Conservation (phyloP, 1,139 yeast genomes). For the Hansenula anomala region DNA sequence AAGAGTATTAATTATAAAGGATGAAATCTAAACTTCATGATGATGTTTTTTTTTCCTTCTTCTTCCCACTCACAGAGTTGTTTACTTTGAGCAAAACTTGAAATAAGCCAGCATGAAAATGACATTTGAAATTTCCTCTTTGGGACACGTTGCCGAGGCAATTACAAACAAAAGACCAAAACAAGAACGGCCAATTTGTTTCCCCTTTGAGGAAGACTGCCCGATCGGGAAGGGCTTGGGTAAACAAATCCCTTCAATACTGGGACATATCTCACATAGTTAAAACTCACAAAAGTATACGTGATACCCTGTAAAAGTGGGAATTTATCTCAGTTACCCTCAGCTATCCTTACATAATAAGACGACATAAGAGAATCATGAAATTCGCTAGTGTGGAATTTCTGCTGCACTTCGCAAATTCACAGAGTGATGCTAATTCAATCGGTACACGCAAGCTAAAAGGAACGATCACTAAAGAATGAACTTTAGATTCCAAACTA, state of each 20-base stretch:
- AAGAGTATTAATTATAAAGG: neutral
- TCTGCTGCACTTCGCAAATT: too few relatives aligned
- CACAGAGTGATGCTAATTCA: too few relatives aligned
- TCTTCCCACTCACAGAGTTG: neutral
- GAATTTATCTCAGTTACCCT: neutral
- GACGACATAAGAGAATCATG: neutral
- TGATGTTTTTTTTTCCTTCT: constrained; percentile 1
- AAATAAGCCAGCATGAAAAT: constrained; percentile 1
- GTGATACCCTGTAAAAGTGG: neutral
- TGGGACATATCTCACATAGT: neutral
- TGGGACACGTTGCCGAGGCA: neutral
- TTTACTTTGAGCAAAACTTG: neutral
- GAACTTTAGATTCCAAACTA: too few relatives aligned
- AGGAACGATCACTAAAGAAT: too few relatives aligned
- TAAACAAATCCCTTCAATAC: neutral
- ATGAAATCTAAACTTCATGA: neutral
- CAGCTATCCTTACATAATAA: too few relatives aligned
- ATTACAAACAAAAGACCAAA: constrained; percentile 1
- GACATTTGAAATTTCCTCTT: neutral
- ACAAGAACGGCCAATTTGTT: constrained; percentile 1
- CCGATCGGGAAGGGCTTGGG: neutral
- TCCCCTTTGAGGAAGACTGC: neutral
- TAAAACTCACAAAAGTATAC: neutral
- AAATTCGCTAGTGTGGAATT: too few relatives aligned
- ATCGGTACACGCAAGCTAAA: too few relatives aligned